Base-by-base conservation (phyloP, 2,329 filamentous ascomycete species). In the Colletotrichum camelliae region DNA sequence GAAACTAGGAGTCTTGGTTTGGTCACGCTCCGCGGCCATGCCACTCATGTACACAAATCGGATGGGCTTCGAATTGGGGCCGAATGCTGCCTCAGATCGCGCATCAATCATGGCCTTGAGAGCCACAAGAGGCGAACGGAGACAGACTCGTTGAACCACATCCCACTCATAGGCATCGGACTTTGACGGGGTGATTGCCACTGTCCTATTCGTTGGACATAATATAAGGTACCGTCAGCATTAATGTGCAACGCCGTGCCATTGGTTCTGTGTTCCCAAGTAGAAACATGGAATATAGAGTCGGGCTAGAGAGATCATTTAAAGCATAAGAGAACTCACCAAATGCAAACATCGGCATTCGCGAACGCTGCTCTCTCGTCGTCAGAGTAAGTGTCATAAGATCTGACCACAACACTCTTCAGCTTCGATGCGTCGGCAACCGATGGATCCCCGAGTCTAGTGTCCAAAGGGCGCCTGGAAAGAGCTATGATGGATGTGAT, bases 41-140 rank as follows among this genome's bases (percentile, higher is more conserved):
- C 89, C 90, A 77, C 89, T 91, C 75, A 88, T 83, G 78, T 88
- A 88, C 13, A 88, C 58, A 74, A 88, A 88, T 2, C 85, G 84
- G 64, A 88, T 86, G 1, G 85, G 84, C 67, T 78, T 81, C 43
- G 13, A 3, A 18, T 3, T 65, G n/a, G 21, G 35, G 21, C 13
- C 27, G 9, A 24, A 37, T 21, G n/a, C 35, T 27, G 62, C 35
- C 5, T 48, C 37, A 10, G 65, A 55, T 18, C 72, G 31, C 6
- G 77, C 70, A 10, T 75, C 77, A 16, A 77, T 69, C 35, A 82
- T 78, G 7, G 79, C 69, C 48, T 78, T 67, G 5, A 82, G 48
- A 0, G 75, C 79, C 7, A 66, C 77, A 4, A 84, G 61, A 0
- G 85, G 83, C 70, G 81, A 85, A 55, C 83, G 85, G 3, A 84